Evolutionary conservation across 768 basidiomycete species (phyloP).

Genomic region (Cystobasidiopsis lactophilus): DNA sequence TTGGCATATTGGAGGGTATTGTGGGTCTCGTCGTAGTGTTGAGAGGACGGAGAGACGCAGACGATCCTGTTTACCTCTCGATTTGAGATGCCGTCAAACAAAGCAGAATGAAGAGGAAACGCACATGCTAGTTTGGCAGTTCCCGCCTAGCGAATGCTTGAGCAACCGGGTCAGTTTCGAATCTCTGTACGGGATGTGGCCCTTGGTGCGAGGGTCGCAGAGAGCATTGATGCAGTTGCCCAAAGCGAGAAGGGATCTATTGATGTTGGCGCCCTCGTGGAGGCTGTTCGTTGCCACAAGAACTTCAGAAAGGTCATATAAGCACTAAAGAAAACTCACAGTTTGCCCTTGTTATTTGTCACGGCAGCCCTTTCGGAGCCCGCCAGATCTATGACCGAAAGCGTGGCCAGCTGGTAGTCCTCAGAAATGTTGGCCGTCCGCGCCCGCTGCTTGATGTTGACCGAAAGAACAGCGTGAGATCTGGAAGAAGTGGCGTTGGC

Average conservation of each 20-base stretch:
- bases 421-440: constrained; percentile 67
- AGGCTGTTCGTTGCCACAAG: no score
- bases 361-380: constrained; percentile 93
- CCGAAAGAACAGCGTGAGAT: constrained; percentile 90
- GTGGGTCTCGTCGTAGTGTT: constrained; percentile 94
- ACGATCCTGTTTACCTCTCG: constrained; percentile 45
- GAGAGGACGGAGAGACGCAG: constrained; percentile 81
- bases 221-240: constrained; percentile 98
- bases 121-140: constrained; percentile 69
- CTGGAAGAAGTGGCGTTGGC: constrained; percentile 92
- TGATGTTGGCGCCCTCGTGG: constrained; percentile 98
- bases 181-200: constrained; percentile 90
- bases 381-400: constrained; percentile 94
- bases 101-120: neutral
- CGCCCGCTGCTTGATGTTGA: constrained; percentile 72
- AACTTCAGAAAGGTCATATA: no score
- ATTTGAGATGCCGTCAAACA: neutral
- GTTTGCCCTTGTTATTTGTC: constrained; percentile 88
- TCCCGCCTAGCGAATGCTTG: constrained; percentile 93
- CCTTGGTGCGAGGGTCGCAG: constrained; percentile 58
- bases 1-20: constrained; percentile 96
- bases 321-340: no score
- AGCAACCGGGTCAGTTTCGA: constrained; percentile 92
- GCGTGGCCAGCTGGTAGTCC: constrained; percentile 60
- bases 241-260: constrained; percentile 88